phyloP scores from a whole-genome alignment of 2,329 filamentous ascomycete species.

The Simplicillium aogashimaense region DNA sequence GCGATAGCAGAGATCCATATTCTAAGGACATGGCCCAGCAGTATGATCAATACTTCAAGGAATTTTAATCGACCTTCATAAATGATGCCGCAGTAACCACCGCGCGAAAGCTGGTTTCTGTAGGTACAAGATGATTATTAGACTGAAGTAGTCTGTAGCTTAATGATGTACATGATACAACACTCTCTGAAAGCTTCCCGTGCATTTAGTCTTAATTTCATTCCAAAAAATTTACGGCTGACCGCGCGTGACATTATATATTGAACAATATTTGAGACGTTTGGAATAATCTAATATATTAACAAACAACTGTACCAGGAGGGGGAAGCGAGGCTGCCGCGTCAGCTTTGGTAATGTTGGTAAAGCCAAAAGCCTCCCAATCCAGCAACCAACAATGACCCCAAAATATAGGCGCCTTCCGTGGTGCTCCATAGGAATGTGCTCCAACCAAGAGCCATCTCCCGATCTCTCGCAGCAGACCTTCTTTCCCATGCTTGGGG shows the following conservation, averaged over 20 bases:
- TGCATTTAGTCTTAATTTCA: too few species aligned
- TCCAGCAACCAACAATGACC: conserved; percentile 28
- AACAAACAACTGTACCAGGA: too few species aligned
- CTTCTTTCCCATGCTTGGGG: conserved; percentile 44
- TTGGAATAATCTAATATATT: too few species aligned
- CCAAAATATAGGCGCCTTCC: conserved; percentile 36
- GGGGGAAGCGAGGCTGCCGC: too few species aligned
- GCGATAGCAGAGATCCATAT: conserved; percentile 54
- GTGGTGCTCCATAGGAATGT: conserved; percentile 45
- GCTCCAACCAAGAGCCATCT: conserved; percentile 41
- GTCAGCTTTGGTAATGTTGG: too few species aligned
- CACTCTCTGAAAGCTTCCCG: too few species aligned
- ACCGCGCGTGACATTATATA: too few species aligned
- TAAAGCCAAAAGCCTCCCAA: conserved; percentile 35
- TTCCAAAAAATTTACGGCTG: too few species aligned
- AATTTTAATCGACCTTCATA: conserved; percentile 46
- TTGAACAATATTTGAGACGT: too few species aligned
- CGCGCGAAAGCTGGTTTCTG: background rate
- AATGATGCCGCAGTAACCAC: background rate
- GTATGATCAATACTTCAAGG: conserved; percentile 62
- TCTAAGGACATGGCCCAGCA: conserved; percentile 57
- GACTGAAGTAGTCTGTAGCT: too few species aligned
- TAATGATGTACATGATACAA: too few species aligned
- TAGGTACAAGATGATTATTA: background rate
- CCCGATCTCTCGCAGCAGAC: conserved; percentile 31